Base-by-base conservation (phyloP, 352 stramenopile species). In the Phytophthora nicotianae region DNA sequence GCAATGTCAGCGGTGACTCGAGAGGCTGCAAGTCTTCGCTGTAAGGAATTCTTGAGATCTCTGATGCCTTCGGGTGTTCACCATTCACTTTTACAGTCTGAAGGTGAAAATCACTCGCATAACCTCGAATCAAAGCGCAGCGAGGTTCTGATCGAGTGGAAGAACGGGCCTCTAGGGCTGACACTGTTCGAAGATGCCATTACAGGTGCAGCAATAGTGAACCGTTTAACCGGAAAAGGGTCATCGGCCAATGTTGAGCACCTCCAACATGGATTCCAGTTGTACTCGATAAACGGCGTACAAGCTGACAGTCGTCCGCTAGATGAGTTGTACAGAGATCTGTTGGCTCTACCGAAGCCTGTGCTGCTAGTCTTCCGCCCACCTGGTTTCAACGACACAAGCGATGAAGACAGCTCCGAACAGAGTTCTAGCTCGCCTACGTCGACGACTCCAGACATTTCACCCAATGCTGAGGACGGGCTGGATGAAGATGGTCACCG, bases 211-310 rank as follows among this genome's bases (percentile, higher is more conserved):
- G 62, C 78, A 11, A n/a, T 81, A 8, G 78, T 91, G 50, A 85
- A 84, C 50, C 80, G 83, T 13, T 72, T 91, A 47, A 91, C 83
- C n/a, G 80, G 80, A n/a, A 86, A 86, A 55, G 80, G 83, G 0
- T 72, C 60, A 0, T 72, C 77, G 2, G 38, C 35, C 2, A 74
- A 75, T 7, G 62, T 91, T 16, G 72, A 81, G 10, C 53, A 46
- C 0, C 42, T 91, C 8, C 60, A 77, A 9, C 67, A 81, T 27
- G 83, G 80, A 3, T 81, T 69, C 50, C 48, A 75, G 14, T 71
- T 91, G 2, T 62, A 71, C 9, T 77, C 76, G 8, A 75, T 91
- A 26, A 90, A 91, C 38, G 77, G 78, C 5, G 26, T 61, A 24
- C 64, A 54, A 40, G 77, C 70, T 8, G 62, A 71, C 13, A 53